Percentiles rank a stretch among this genome's conserved stretches.
phyloP scores from a whole-genome alignment of 805 yeast genomes.

The Saccharomycopsis microspora region DNA sequence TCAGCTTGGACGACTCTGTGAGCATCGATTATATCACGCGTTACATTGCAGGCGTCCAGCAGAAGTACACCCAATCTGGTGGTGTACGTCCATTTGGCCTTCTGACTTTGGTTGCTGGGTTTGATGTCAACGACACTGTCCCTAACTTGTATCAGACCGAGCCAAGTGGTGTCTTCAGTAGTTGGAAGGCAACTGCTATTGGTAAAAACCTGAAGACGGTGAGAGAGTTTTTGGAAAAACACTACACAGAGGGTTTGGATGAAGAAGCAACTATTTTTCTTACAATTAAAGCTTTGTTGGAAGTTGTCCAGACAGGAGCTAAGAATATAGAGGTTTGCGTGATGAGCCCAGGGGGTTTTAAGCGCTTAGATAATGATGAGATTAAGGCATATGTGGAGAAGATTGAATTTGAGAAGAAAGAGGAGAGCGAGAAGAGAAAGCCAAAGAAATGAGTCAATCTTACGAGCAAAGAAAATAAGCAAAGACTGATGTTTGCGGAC shows the following conservation, averaged over 20 bases:
- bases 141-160: slow-evolving; percentile 91
- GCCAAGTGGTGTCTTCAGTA: slow-evolving; percentile 93
- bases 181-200: slow-evolving; percentile 97
- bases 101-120: slow-evolving; percentile 90
- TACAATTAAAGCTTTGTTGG: slow-evolving; percentile 78
- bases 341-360: slow-evolving; percentile 57
- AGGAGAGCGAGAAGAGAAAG: slow-evolving; percentile 69
- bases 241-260: slow-evolving; percentile 51
- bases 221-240: slow-evolving; percentile 88
- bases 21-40: slow-evolving; percentile 84
- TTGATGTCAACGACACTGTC: slow-evolving; percentile 70
- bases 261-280: slow-evolving; percentile 68
- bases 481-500: too few relatives aligned
- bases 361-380: slow-evolving; percentile 53
- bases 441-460: slow-evolving; percentile 19
- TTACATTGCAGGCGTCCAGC: slow-evolving; percentile 97
- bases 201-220: slow-evolving; percentile 94
- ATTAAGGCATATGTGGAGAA: slow-evolving; percentile 66
- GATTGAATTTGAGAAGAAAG: slow-evolving; percentile 81
- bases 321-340: slow-evolving; percentile 90
- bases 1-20: slow-evolving; percentile 92
- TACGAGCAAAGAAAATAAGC: too few relatives aligned
- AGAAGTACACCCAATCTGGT: slow-evolving; percentile 92
- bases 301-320: slow-evolving; percentile 97
- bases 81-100: slow-evolving; percentile 98